Conservation (phyloP, 2,329 filamentous ascomycete species). For the Setomelanomma holmii region DNA sequence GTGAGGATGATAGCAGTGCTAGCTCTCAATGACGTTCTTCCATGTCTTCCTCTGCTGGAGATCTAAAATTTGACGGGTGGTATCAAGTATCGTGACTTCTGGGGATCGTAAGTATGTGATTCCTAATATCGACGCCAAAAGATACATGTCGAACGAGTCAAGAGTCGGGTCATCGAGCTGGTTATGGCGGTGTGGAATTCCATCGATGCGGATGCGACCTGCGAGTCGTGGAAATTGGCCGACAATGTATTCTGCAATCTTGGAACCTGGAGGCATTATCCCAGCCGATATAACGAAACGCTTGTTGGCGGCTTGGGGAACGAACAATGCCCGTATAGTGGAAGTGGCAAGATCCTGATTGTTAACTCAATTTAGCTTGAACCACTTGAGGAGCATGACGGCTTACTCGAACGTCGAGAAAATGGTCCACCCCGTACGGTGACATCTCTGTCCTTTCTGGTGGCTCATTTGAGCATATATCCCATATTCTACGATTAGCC, state of each 20-base stretch:
- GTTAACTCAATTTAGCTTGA: conserved; percentile 14
- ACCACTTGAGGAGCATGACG: neutral
- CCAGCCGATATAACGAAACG: conserved; percentile 36
- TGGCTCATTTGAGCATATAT: conserved; percentile 30
- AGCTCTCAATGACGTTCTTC: conserved; percentile 10
- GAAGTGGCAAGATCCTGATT: conserved; percentile 36
- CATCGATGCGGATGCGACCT: conserved; percentile 19
- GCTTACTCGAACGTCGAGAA: conserved; percentile 40
- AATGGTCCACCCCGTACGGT: conserved; percentile 34
- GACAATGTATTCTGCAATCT: conserved; percentile 30
- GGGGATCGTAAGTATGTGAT: conserved; percentile 25
- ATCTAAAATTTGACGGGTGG: conserved; percentile 33
- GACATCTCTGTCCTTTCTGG: conserved; percentile 19
- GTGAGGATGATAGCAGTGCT: conserved; percentile 21
- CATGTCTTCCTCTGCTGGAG: conserved; percentile 32
- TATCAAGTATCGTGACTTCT: conserved; percentile 33
- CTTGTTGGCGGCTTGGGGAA: conserved; percentile 30
- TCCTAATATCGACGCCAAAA: conserved; percentile 29
- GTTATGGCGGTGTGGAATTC: conserved; percentile 17
- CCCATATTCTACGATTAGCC: conserved; percentile 36
- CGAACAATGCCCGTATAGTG: conserved; percentile 29
- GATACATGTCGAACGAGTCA: conserved; percentile 27
- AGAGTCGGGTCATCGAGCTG: conserved; percentile 13
- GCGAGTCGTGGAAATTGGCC: conserved; percentile 32
- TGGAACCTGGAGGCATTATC: conserved; percentile 24